Evolutionary conservation across 163 green algal genomes (phyloP).

Genomic region (Chlamydomonas reinhardtii): DNA sequence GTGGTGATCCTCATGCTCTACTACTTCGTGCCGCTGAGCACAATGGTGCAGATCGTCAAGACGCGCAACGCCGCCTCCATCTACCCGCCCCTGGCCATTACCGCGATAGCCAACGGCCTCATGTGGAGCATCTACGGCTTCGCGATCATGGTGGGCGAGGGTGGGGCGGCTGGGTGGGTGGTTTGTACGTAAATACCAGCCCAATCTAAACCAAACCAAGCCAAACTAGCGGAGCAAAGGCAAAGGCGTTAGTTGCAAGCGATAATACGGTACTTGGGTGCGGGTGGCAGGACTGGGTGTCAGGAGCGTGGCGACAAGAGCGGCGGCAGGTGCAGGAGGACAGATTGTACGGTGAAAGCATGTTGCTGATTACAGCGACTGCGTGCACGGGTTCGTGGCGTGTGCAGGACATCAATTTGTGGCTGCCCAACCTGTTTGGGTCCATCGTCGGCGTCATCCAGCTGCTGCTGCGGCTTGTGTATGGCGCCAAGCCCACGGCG

Average conservation of each 20-base stretch:
- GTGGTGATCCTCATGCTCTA: conserved; percentile 49
- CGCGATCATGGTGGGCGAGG: conserved; percentile 37
- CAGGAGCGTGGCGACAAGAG: no score
- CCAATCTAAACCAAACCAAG: no score
- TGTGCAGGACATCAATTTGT: conserved; percentile 68
- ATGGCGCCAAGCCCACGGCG: conserved; percentile 13
- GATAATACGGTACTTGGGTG: no score
- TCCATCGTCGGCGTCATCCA: conserved; percentile 46
- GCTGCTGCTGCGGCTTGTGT: conserved; percentile 49
- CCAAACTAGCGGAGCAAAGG: no score
- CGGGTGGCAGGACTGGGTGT: no score
- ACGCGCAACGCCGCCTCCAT: conserved; percentile 63
- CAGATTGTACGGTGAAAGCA: no score
- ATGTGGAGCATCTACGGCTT: conserved; percentile 76
- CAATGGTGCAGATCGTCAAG: conserved; percentile 61
- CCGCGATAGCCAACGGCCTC: conserved; percentile 70
- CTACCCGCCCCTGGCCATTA: conserved; percentile 58
- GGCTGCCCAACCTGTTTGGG: conserved; percentile 68
- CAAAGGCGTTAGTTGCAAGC: no score
- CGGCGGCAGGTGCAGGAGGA: no score
- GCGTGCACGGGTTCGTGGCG: background rate
- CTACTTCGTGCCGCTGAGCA: conserved; percentile 66
- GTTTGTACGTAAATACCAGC: no score
- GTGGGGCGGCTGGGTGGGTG: no score
- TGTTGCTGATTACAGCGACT: no score